Evolutionary conservation across 768 basidiomycete genomes (phyloP), one percentile per base, ranked within the genome.

Genomic region (Pulveroboletus sp.): DNA sequence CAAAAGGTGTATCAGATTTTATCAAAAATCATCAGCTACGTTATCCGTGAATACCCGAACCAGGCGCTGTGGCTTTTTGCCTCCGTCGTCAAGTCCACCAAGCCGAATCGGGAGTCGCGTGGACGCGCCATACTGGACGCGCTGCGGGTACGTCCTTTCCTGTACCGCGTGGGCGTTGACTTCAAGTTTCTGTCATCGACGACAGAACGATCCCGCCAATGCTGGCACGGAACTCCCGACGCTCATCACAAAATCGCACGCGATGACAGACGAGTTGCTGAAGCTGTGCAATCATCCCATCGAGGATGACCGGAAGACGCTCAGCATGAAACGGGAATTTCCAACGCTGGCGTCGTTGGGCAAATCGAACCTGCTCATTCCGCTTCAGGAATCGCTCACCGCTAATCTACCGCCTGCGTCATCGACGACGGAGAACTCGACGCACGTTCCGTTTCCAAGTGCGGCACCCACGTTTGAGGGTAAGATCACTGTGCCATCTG

Each of bases 61-160:
- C 97, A 98, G 68, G 85, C 87, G 0, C 71, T 97, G 23, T 99
- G 97, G 97, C 78, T 93, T 8, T 94, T 95, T 61, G 82, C 84
- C 1, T 87, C 91, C 2, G 90, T 91, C 10, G 79, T 88, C 37
- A 90, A 94, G 66, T 97, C 94, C 1, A 90, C 81, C 27, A 86
- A 88, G 51, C 5, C 58, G 0, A 75, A 75, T 33, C 77, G 94
- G 34, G 72, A 76, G 47, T 56, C 68, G 32, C 77, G 89, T 51
- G 94, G 89, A 40, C 72, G 63, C 37, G 55, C 60, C 20, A 84
- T 88, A 43, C 63, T 87, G 37, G 71, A 79, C 19, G 73, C 76
- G 53, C 72, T 90, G 16, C 75, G 72, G 62, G 89, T 90, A 51
- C 19, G 72, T 49, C 37, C 29, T 40, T 37, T 19, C 19, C 40